phyloP scores from a whole-genome alignment of 768 basidiomycete species.

The Serendipita sp. region DNA sequence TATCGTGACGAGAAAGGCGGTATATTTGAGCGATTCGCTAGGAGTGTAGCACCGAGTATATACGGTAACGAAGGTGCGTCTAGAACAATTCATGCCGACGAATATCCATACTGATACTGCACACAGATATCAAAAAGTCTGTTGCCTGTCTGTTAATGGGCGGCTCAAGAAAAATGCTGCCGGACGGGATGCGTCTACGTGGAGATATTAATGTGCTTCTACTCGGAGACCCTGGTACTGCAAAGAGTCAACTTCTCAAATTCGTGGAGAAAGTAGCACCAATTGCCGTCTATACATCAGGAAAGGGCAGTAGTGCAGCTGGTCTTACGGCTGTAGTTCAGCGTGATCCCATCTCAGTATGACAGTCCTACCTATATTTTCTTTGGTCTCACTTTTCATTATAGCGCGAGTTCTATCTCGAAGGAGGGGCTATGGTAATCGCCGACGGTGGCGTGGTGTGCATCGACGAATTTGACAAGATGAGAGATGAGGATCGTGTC shows the following conservation, averaged over 20 bases:
- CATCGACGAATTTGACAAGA: constrained; percentile 99
- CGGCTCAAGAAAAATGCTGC: constrained; percentile 90
- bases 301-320: constrained; percentile 95
- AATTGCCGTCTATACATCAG: constrained; percentile 95
- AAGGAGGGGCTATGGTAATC: constrained; percentile 98
- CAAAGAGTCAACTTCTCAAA: constrained; percentile 93
- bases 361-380: constrained; percentile 17
- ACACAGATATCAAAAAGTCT: constrained; percentile 89
- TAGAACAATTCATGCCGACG: background rate
- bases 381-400: background rate
- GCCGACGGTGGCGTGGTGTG: constrained; percentile 97
- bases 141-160: constrained; percentile 93
- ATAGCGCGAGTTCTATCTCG: constrained; percentile 94
- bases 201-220: constrained; percentile 96
- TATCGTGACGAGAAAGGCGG: constrained; percentile 34
- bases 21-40: constrained; percentile 87
- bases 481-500: constrained; percentile 97
- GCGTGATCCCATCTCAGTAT: constrained; percentile 74
- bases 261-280: constrained; percentile 99
- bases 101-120: constrained; percentile 7
- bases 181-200: constrained; percentile 90
- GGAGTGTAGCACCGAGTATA: constrained; percentile 92
- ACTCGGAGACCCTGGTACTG: constrained; percentile 95
- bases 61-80: constrained; percentile 76
- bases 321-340: constrained; percentile 97